Percentiles rank a stretch among this genome's conserved stretches.
Evolutionary conservation across 306 rosid species (phyloP).

Genomic region (Rosa rugosa): DNA sequence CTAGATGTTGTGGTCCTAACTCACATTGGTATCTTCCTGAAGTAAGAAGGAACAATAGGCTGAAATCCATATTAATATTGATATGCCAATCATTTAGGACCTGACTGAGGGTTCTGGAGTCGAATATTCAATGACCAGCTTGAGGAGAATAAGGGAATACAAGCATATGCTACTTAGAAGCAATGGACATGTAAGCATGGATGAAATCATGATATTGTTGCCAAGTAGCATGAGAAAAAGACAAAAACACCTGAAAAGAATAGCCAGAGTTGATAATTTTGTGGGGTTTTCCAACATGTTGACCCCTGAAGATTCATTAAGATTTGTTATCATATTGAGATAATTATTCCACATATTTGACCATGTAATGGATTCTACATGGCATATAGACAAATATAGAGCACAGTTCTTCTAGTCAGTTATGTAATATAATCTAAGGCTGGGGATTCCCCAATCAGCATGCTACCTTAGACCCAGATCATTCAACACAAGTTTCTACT

Average conservation of each 20-base stretch:
- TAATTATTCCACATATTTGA: neutral
- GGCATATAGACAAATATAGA: neutral
- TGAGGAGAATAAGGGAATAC: neutral
- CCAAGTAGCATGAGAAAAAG: neutral
- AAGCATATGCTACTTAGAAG: neutral
- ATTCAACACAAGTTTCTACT: neutral
- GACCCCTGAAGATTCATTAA: neutral
- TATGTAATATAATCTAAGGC: neutral
- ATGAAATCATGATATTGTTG: neutral
- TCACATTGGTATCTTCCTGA: neutral
- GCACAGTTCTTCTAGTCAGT: neutral
- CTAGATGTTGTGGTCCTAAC: neutral
- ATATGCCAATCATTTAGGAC: neutral
- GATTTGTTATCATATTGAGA: neutral
- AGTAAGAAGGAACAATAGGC: neutral
- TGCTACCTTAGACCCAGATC: constrained; percentile 9
- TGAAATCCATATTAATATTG: neutral
- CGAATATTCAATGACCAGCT: neutral
- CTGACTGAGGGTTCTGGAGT: neutral
- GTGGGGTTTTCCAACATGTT: neutral
- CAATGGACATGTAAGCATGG: neutral
- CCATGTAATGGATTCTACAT: constrained; percentile 5
- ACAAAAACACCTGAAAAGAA: neutral
- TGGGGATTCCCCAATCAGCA: neutral
- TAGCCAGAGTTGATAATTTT: neutral